Conservation (phyloP, 164 flowering plant species). For the Annona squamosa region DNA sequence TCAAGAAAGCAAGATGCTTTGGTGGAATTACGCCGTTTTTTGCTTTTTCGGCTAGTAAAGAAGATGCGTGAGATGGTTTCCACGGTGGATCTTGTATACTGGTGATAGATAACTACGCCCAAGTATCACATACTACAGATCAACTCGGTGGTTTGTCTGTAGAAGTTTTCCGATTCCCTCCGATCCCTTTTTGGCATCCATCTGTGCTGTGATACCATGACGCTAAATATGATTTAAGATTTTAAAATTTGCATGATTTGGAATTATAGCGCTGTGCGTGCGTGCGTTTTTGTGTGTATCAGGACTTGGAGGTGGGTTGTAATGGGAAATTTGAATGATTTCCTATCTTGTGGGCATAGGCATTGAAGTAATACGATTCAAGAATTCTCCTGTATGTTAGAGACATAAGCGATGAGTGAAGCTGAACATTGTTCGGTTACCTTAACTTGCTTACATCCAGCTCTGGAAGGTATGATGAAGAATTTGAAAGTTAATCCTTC, state of each 20-base stretch:
- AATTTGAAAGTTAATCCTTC: conserved; percentile 31
- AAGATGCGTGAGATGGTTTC: background rate
- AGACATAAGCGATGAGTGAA: background rate
- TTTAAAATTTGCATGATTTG: background rate
- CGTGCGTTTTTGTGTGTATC: background rate
- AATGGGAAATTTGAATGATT: background rate
- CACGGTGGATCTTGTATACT: background rate
- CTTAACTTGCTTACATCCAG: conserved; percentile 25
- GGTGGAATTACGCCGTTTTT: too few species aligned
- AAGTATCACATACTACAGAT: background rate
- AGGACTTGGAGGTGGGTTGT: too few species aligned
- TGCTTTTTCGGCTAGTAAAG: too few species aligned
- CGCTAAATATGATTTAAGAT: background rate
- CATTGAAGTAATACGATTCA: background rate
- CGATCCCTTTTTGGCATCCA: background rate
- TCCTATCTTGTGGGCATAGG: background rate
- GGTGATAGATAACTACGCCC: background rate
- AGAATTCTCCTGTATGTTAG: background rate
- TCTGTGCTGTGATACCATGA: background rate
- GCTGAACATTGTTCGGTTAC: background rate
- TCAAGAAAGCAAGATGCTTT: background rate
- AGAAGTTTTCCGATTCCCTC: background rate
- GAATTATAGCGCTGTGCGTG: background rate
- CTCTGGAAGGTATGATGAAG: conserved; percentile 30
- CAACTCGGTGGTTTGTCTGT: background rate